A percentile compares a stretch with the other conserved stretches of the same genome.
phyloP scores from a whole-genome alignment of 2,329 filamentous ascomycete genomes.

The Thermoascus crustaceus region DNA sequence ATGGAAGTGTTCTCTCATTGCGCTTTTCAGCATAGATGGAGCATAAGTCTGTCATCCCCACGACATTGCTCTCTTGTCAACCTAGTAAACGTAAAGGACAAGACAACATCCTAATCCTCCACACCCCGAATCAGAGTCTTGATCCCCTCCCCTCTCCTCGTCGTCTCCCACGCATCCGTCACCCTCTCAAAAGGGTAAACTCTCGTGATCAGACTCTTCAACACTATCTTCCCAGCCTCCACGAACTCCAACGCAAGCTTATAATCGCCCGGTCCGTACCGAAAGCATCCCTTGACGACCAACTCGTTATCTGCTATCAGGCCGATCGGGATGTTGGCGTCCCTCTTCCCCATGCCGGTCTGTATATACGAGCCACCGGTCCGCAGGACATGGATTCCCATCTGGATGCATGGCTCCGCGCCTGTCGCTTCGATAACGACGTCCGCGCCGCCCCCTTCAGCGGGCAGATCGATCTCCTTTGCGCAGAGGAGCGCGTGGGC shows the following conservation, averaged over 20 bases:
- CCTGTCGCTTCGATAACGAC: slow-evolving; percentile 35
- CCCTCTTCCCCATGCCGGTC: slow-evolving; percentile 28
- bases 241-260: slow-evolving; percentile 30
- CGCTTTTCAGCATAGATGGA: too few relatives aligned
- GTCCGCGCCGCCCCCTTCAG: slow-evolving; percentile 30
- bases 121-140: slow-evolving; percentile 17
- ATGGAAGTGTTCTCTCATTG: too few relatives aligned
- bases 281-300: slow-evolving; percentile 21
- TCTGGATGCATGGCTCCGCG: slow-evolving; percentile 34
- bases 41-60: too few relatives aligned
- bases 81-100: too few relatives aligned
- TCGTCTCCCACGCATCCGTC: slow-evolving; percentile 26
- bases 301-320: slow-evolving; percentile 24
- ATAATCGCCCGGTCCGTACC: slow-evolving; percentile 21
- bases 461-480: slow-evolving; percentile 25
- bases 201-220: slow-evolving; percentile 25
- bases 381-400: slow-evolving; percentile 28
- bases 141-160: slow-evolving; percentile 12
- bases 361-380: slow-evolving; percentile 19
- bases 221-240: slow-evolving; percentile 14
- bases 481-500: slow-evolving; percentile 3
- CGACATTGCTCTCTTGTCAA: too few relatives aligned
- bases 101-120: too few relatives aligned
- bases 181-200: slow-evolving; percentile 26
- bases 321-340: slow-evolving; percentile 26